phyloP scores from a whole-genome alignment of 2,329 filamentous ascomycete genomes.

The Trichophyton benhamiae region DNA sequence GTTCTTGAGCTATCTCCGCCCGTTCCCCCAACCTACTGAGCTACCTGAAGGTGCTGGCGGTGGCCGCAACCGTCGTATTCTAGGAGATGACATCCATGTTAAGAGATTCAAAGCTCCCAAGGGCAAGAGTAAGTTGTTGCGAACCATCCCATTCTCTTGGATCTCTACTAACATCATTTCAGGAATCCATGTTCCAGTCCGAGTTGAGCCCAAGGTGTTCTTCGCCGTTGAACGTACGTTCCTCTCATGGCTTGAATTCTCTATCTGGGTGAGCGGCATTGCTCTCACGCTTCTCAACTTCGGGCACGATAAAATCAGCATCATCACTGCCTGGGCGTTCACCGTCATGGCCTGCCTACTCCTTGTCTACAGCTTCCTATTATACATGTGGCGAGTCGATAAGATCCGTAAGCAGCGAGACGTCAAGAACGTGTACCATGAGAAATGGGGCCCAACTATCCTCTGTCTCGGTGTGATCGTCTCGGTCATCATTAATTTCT shows the following conservation, averaged over 20 bases:
- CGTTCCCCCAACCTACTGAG: conserved; percentile 38
- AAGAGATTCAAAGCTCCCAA: conserved; percentile 47
- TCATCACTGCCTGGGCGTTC: conserved; percentile 63
- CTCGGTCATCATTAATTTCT: conserved; percentile 70
- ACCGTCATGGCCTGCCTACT: conserved; percentile 66
- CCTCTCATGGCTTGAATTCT: conserved; percentile 93
- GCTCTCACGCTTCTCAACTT: conserved; percentile 78
- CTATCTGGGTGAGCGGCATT: conserved; percentile 82
- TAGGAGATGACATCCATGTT: conserved; percentile 36
- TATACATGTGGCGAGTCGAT: conserved; percentile 79
- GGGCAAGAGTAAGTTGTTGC: conserved; percentile 36
- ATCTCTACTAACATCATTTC: conserved; percentile 39
- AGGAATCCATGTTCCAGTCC: conserved; percentile 89
- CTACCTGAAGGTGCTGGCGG: conserved; percentile 26
- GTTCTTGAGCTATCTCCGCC: conserved; percentile 41
- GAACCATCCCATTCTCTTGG: not conserved
- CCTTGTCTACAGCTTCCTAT: conserved; percentile 67
- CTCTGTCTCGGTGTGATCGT: conserved; percentile 62
- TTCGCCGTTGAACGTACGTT: conserved; percentile 95
- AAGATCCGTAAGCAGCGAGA: conserved; percentile 72
- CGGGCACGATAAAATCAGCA: conserved; percentile 47
- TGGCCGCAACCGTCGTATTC: conserved; percentile 24
- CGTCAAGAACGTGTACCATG: conserved; percentile 68
- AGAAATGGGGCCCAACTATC: conserved; percentile 69
- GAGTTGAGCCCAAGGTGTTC: conserved; percentile 95